Percentiles rank a stretch among this genome's conserved stretches.
Conservation (phyloP, 176 grass and related monocot genomes). For the Oryza brachyantha region DNA sequence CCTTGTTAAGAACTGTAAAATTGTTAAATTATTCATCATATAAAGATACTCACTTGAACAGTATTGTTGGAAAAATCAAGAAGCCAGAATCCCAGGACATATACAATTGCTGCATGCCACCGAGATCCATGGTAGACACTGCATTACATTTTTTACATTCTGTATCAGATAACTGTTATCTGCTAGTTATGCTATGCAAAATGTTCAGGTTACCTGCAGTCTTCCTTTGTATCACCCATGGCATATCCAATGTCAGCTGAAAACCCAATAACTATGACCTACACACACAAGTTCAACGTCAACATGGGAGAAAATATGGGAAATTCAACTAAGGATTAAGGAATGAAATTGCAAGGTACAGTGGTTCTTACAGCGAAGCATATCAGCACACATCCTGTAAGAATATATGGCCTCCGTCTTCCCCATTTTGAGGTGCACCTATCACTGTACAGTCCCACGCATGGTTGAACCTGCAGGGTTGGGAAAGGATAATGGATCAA, state of each 20-base stretch:
- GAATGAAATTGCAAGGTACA: neutral
- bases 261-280: slow-evolving; percentile 76
- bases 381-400: slow-evolving; percentile 66
- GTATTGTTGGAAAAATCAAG: slow-evolving; percentile 93
- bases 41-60: slow-evolving; percentile 79
- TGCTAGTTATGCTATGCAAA: neutral
- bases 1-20: no score
- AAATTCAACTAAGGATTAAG: neutral
- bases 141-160: no score
- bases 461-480: slow-evolving; percentile 67
- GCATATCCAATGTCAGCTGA: slow-evolving; percentile 82
- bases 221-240: slow-evolving; percentile 70
- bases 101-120: slow-evolving; percentile 80
- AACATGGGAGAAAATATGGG: neutral
- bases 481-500: neutral
- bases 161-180: slow-evolving; percentile 12
- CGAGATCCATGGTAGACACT: slow-evolving; percentile 74
- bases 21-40: no score
- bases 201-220: slow-evolving; percentile 55
- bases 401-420: slow-evolving; percentile 78
- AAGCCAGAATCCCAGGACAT: slow-evolving; percentile 90
- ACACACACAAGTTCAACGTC: neutral
- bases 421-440: slow-evolving; percentile 51
- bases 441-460: slow-evolving; percentile 80
- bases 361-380: slow-evolving; percentile 52